These are phyloP conservation scores for Cyathus striatus DNA, from an alignment of 768 basidiomycete species.

Conservation along the genomic window DNA sequence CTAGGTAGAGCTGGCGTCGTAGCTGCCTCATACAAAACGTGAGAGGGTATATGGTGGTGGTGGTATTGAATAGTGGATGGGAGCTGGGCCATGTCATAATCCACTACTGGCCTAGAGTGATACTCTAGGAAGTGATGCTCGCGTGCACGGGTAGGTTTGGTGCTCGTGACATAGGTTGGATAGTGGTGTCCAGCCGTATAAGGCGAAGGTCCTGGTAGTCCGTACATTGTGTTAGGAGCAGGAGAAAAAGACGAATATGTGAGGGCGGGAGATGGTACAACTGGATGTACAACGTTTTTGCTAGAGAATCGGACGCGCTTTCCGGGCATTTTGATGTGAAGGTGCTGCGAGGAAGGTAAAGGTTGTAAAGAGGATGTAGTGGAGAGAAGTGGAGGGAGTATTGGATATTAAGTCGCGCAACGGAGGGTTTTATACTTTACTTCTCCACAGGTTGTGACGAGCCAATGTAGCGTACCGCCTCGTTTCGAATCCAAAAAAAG, in stretches of 20 bases:
- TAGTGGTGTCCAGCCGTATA: background rate
- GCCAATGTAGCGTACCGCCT: no score
- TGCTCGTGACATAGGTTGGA: background rate
- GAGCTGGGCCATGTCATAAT: constrained; percentile 22
- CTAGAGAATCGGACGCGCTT: constrained; percentile 4
- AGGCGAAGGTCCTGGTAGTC: constrained; percentile 3
- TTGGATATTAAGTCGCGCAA: no score
- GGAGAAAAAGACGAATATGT: constrained; percentile 1
- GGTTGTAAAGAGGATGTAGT: no score
- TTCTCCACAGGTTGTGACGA: no score
- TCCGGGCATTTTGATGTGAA: constrained; percentile 3
- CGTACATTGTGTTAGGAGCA: background rate
- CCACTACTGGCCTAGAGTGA: constrained; percentile 13
- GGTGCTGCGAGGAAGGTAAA: no score
- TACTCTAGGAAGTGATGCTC: constrained; percentile 21
- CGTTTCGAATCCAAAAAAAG: no score
- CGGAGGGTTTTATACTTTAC: no score
- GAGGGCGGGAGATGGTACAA: background rate
- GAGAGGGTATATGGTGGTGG: constrained; percentile 16
- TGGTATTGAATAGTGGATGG: constrained; percentile 19
- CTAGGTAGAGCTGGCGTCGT: constrained; percentile 23
- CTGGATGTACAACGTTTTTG: background rate
- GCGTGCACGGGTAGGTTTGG: constrained; percentile 3
- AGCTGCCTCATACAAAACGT: constrained; percentile 24
- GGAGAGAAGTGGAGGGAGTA: no score